These are phyloP conservation scores for Pleurotus pulmonarius DNA, from an alignment of 768 basidiomycete genomes.

Conservation along the genomic window DNA sequence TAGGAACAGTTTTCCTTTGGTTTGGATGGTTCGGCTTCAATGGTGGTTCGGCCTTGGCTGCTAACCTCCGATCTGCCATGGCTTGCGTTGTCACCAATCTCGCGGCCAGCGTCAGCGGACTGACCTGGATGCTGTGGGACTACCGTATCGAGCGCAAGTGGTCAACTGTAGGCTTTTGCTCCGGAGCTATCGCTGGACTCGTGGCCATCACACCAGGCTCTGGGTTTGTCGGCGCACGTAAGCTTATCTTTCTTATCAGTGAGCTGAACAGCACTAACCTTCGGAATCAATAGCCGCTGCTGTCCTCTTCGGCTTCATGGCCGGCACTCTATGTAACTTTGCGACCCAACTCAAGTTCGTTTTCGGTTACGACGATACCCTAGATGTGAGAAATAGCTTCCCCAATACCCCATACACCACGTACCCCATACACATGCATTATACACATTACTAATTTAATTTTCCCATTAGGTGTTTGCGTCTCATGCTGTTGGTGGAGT, in stretches of 20 bases:
- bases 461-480: conserved; percentile 73
- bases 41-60: conserved; percentile 86
- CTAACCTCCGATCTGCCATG: conserved; percentile 82
- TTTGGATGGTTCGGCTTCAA: conserved; percentile 97
- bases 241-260: conserved; percentile 20
- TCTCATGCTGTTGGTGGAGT: conserved; percentile 77
- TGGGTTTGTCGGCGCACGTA: conserved; percentile 76
- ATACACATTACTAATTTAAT: not conserved
- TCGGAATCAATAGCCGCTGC: conserved; percentile 56
- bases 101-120: conserved; percentile 79
- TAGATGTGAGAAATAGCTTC: conserved; percentile 53
- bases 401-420: not conserved
- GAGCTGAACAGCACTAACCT: not conserved
- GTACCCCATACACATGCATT: not conserved
- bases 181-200: conserved; percentile 87
- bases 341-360: conserved; percentile 91
- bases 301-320: conserved; percentile 81
- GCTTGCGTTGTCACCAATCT: conserved; percentile 94
- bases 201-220: conserved; percentile 89
- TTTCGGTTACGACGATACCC: conserved; percentile 71
- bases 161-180: conserved; percentile 93
- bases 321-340: conserved; percentile 85
- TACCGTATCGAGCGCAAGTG: conserved; percentile 92
- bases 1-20: conserved; percentile 93
- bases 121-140: conserved; percentile 96